Base-by-base conservation (phyloP, 2,329 filamentous ascomycete genomes). In the Epichloe uncinata region DNA sequence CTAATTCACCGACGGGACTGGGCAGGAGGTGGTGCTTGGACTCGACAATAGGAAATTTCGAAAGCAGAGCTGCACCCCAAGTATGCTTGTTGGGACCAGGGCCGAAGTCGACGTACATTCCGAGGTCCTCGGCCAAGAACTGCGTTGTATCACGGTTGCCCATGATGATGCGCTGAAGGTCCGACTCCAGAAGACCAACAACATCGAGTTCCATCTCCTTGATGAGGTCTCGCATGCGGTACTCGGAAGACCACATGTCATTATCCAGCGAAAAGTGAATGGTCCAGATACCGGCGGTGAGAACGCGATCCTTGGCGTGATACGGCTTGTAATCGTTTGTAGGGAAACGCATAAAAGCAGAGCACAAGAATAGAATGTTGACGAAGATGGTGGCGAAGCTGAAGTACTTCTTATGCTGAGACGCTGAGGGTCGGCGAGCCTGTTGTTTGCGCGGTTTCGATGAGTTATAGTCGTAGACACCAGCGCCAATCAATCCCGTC, bases 71-170 rank as follows among this genome's bases (percentile, higher is more conserved):
- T 9, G 84, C 81, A 47, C 93, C 93, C 93, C 93, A 98, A 0
- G 93, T 98, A 71, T 98, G 93, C 71, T 97, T 98, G 77, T 98
- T 95, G 6, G 93, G 93, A 2, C 93, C 93, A 33, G 93, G 93
- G 50, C 93, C 93, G 61, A 89, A 96, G 70, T 98, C 93, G 46
- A 94, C 90, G 62, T 96, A 98, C 93, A 98, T 98, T 58, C 93
- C 93, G 11, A 98, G 77, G 57, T 98, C 90, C 65, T 97, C 91
- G 18, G 93, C 90, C 8, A 98, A 78, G 68, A 87, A 94, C 64
- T 97, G 93, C 1, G 93, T 96, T 8, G 87, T 85, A 64, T 98
- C 93, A 57, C 93, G 85, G 70, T 97, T 98, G 61, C 93, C 93
- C 93, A 97, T 98, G 73, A 98, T 98, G 69, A 98, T 95, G 58